Conservation (phyloP, 2,329 filamentous ascomycete genomes). For the Arthrobotrys musiformis region DNA sequence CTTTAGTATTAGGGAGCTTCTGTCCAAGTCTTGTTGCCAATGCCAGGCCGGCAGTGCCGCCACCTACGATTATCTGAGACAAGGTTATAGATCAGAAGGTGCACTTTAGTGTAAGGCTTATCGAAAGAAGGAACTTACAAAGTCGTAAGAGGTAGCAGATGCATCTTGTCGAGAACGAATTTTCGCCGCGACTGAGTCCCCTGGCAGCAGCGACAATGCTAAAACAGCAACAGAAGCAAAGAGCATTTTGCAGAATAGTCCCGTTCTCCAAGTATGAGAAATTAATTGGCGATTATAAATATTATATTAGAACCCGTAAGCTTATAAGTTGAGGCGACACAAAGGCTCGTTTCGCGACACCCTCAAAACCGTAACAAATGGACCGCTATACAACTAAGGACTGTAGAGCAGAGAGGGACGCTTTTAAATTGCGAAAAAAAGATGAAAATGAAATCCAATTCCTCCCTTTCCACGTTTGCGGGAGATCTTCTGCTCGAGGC, state of each 20-base stretch:
- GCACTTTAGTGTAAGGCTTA: neutral
- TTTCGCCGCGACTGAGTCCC: constrained; percentile 28
- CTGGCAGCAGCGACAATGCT: constrained; percentile 34
- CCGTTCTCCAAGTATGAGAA: neutral
- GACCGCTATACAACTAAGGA: neutral
- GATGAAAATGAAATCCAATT: constrained; percentile 6
- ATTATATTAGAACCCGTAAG: neutral
- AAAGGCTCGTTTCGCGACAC: constrained; percentile 3
- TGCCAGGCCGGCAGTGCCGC: constrained; percentile 51
- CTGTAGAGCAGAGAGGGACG: constrained; percentile 3
- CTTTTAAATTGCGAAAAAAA: neutral
- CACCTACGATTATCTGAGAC: constrained; percentile 45
- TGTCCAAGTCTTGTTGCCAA: constrained; percentile 49
- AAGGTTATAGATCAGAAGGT: neutral
- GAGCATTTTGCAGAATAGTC: constrained; percentile 13
- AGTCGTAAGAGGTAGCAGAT: constrained; percentile 34
- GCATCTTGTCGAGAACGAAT: constrained; percentile 29
- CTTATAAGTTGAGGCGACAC: neutral
- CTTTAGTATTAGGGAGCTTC: constrained; percentile 39
- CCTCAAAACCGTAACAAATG: neutral
- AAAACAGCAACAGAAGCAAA: constrained; percentile 37
- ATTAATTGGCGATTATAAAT: neutral
- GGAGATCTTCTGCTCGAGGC: constrained; percentile 38
- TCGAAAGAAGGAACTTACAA: constrained; percentile 26
- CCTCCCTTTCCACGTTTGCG: constrained; percentile 39